Evolutionary conservation across 1,284 basidiomycete genomes (phyloP).

Genomic region (Cryptococcus maquisensis): DNA sequence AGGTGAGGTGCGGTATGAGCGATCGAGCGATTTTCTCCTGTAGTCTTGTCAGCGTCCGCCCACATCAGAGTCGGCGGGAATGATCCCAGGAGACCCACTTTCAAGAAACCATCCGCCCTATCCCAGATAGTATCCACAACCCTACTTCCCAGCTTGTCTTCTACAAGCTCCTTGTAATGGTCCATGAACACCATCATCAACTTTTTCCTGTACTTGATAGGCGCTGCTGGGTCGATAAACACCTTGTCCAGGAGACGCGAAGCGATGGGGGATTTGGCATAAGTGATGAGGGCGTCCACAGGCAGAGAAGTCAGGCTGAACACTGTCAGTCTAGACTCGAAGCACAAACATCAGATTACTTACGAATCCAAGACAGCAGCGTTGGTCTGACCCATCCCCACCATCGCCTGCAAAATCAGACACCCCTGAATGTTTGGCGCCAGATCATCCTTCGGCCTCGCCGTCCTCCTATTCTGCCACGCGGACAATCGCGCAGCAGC

Average conservation of each 20-base stretch:
- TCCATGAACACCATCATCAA: conserved; percentile 71
- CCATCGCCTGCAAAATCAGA: conserved; percentile 72
- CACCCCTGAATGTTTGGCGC: conserved; percentile 80
- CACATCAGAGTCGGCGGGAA: neutral
- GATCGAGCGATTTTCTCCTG: conserved; percentile 86
- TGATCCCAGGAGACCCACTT: conserved; percentile 55
- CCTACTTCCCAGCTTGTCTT: conserved; percentile 81
- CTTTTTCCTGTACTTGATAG: conserved; percentile 62
- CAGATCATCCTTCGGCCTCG: conserved; percentile 37
- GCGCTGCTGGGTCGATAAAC: conserved; percentile 64
- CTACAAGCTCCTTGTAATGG: conserved; percentile 69
- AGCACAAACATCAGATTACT: conserved; percentile 4
- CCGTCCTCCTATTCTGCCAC: conserved; percentile 43
- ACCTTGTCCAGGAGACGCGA: conserved; percentile 78
- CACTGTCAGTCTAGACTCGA: neutral
- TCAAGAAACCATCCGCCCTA: conserved; percentile 81
- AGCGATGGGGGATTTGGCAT: conserved; percentile 67
- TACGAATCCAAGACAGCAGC: conserved; percentile 66
- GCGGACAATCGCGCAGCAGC: conserved; percentile 32
- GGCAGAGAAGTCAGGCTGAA: conserved; percentile 60
- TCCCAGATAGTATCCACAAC: conserved; percentile 84
- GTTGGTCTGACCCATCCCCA: conserved; percentile 66
- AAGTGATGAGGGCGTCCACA: conserved; percentile 58
- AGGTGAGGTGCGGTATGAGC: conserved; percentile 64
- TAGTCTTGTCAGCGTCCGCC: neutral